These are phyloP conservation scores for Xenoacremonium recifei DNA, from an alignment of 2,329 filamentous ascomycete genomes.

Conservation along the genomic window DNA sequence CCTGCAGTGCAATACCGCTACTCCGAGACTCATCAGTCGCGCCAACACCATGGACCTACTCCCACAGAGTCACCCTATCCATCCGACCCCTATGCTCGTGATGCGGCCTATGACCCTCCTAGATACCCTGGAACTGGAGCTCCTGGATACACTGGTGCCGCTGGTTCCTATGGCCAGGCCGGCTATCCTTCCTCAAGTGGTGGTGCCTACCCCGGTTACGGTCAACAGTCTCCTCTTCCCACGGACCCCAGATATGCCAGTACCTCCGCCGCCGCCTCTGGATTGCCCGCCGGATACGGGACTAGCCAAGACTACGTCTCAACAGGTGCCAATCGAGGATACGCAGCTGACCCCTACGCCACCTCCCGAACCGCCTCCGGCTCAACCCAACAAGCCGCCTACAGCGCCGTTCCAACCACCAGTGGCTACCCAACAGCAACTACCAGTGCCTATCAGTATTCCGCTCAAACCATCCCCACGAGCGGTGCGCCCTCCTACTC, in stretches of 20 bases:
- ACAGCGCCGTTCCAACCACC: conserved; percentile 31
- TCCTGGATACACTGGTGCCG: conserved; percentile 47
- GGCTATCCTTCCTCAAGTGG: conserved; percentile 30
- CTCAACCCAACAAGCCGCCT: conserved; percentile 30
- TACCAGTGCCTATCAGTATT: conserved; percentile 31
- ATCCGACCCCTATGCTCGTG: conserved; percentile 37
- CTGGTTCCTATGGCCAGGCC: conserved; percentile 27
- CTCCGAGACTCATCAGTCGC: conserved; percentile 49
- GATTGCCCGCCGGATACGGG: conserved; percentile 32
- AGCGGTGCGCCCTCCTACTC: conserved; percentile 33
- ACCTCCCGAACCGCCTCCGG: conserved; percentile 29
- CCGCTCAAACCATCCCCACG: conserved; percentile 35
- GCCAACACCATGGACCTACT: conserved; percentile 49
- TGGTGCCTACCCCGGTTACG: conserved; percentile 30
- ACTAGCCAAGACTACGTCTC: conserved; percentile 33
- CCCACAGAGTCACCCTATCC: conserved; percentile 40
- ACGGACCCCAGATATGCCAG: conserved; percentile 32
- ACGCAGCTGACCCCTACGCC: conserved; percentile 29
- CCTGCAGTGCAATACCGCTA: conserved; percentile 57
- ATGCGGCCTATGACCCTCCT: conserved; percentile 40
- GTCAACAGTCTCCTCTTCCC: conserved; percentile 31
- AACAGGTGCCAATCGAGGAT: conserved; percentile 33
- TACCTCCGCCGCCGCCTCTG: conserved; percentile 25
- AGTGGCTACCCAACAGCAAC: conserved; percentile 29
- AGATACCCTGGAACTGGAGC: conserved; percentile 52